Base-by-base conservation (phyloP, 345 rosid genomes). In the Firmiana major region DNA sequence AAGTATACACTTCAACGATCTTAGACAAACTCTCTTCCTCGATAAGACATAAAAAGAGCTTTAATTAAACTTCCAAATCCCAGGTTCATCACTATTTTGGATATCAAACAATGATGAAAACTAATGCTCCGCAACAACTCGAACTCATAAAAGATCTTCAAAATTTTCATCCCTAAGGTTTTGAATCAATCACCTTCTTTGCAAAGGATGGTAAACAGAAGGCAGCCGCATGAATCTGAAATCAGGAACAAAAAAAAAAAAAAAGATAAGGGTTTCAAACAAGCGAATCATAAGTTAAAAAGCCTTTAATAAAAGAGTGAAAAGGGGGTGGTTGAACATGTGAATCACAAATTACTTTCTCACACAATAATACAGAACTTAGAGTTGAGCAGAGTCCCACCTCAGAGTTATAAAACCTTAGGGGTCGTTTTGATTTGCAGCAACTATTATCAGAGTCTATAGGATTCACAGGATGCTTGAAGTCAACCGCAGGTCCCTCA, bases 201-300 rank as follows among this genome's bases (percentile, higher is more conserved):
- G 98, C 99, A 57, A 95, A 95, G 4, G 98, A 83, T 1, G 99
- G 99, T 57, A 95, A 83, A 81, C 99, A 95, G 87, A 95, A 95
- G 10, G 99, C 93, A 0, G 99, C 98, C 9, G 98, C 76, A 78
- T 95, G 99, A 83, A 95, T 88, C 99, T 94, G 89, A 36, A 83
- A 79, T 75, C 31, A 57, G 15, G 21, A 64, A 48, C 54, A 24
- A 68, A 5, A 36, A 68, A 46, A 24, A 68, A 5, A 36, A 68
- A 46, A 65, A 40, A 9, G 54, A 53, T 51, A 1, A 73, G 49
- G 21, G 40, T 22, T 48, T 43, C 53, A 24, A n/a, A 48, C 1
- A 70, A 40, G 6, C 12, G 53, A 60, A 54, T 69, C 43, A 26
- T 16, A 64, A 66, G 21, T 42, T 68, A 59, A 2, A 7, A 26